These are phyloP conservation scores for Neurospora sp. DNA, from an alignment of 2,329 filamentous ascomycete species.

Conservation along the genomic window DNA sequence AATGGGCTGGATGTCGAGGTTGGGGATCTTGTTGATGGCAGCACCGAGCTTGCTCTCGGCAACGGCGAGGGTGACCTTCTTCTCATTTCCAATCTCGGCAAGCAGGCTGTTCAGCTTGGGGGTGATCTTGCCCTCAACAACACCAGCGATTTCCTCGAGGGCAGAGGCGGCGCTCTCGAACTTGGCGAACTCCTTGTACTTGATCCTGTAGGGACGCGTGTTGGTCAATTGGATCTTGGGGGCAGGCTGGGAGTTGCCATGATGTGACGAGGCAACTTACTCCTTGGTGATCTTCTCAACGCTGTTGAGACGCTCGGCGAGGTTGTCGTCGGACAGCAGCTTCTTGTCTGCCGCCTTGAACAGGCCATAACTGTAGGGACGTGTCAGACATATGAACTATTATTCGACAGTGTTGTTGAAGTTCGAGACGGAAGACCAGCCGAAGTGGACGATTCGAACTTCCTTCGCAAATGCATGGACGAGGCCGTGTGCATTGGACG, in stretches of 20 bases:
- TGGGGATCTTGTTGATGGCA: constrained; percentile 84
- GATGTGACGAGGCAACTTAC: constrained; percentile 41
- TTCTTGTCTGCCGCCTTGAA: constrained; percentile 99
- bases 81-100: constrained; percentile 89
- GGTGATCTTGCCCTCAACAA: constrained; percentile 92
- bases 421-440: background rate
- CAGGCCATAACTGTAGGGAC: constrained; percentile 69
- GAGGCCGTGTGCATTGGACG: background rate
- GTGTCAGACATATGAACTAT: constrained; percentile 4
- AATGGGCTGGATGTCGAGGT: constrained; percentile 75
- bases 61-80: constrained; percentile 90
- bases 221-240: constrained; percentile 9
- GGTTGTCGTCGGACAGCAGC: constrained; percentile 78
- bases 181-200: constrained; percentile 95
- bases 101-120: constrained; percentile 75
- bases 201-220: constrained; percentile 48
- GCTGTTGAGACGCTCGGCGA: constrained; percentile 63
- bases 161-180: constrained; percentile 90
- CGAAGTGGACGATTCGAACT: background rate
- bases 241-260: background rate
- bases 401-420: background rate
- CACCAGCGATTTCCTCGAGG: constrained; percentile 77
- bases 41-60: constrained; percentile 87
- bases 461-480: background rate
- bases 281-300: constrained; percentile 80